These are phyloP conservation scores for Pleurotus platypus DNA, from an alignment of 768 basidiomycete species.

Conservation along the genomic window DNA sequence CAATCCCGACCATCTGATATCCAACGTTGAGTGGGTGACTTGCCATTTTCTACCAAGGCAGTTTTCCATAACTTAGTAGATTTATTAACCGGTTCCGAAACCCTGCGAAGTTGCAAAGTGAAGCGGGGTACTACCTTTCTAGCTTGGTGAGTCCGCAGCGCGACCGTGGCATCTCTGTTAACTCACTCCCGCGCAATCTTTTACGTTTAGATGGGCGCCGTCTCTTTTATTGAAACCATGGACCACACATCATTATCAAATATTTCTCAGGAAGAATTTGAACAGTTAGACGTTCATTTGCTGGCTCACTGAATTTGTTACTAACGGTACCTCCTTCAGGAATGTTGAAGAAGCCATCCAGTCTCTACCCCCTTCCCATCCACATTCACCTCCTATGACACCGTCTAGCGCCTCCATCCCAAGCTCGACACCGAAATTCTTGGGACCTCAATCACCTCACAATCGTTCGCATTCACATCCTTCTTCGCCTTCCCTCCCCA, in stretches of 20 bases:
- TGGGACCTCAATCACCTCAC: slow-evolving; percentile 34
- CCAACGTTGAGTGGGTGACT: slow-evolving; percentile 83
- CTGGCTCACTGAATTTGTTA: not conserved
- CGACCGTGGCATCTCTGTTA: no score
- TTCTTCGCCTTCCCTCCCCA: slow-evolving; percentile 15
- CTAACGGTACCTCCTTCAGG: slow-evolving; percentile 19
- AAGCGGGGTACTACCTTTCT: slow-evolving; percentile 95
- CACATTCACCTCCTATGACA: slow-evolving; percentile 16
- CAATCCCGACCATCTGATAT: slow-evolving; percentile 91
- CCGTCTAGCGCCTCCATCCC: slow-evolving; percentile 9
- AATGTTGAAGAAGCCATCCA: slow-evolving; percentile 54
- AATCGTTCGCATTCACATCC: slow-evolving; percentile 23
- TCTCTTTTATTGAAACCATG: slow-evolving; percentile 98
- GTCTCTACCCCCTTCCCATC: slow-evolving; percentile 31
- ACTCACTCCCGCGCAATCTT: not conserved
- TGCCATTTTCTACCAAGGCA: not conserved
- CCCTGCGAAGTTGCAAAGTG: slow-evolving; percentile 85
- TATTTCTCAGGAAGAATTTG: slow-evolving; percentile 92
- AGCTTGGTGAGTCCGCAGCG: slow-evolving; percentile 63
- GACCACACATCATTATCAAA: slow-evolving; percentile 93
- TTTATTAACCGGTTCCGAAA: slow-evolving; percentile 96
- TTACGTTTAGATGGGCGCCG: slow-evolving; percentile 78
- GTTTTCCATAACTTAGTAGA: slow-evolving; percentile 32
- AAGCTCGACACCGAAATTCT: slow-evolving; percentile 19
- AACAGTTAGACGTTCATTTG: slow-evolving; percentile 43